A percentile compares a stretch with the other conserved stretches of the same genome.
phyloP scores from a whole-genome alignment of 2,329 filamentous ascomycete genomes.

The Colletotrichum godetiae region DNA sequence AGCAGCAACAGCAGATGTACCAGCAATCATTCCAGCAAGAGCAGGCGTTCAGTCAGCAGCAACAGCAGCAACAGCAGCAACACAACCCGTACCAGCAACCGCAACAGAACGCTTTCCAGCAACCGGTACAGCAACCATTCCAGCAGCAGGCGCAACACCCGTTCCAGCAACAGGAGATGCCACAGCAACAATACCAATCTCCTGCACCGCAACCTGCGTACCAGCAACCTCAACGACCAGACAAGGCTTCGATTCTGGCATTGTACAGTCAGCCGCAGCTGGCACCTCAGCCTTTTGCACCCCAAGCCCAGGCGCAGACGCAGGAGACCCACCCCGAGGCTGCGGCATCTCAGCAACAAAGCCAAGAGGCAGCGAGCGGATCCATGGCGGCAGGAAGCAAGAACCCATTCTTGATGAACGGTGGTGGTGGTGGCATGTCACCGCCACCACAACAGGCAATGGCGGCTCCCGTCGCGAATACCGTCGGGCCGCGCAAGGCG shows the following conservation, averaged over 20 bases:
- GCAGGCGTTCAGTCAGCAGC: constrained; percentile 39
- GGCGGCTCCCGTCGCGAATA: constrained; percentile 21
- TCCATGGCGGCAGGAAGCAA: constrained; percentile 54
- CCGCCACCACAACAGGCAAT: constrained; percentile 35
- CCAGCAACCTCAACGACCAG: constrained; percentile 59
- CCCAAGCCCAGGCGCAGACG: constrained; percentile 40
- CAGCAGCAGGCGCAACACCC: constrained; percentile 42
- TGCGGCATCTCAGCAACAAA: constrained; percentile 33
- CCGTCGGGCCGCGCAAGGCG: constrained; percentile 37
- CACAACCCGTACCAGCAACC: constrained; percentile 41
- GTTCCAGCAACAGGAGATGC: constrained; percentile 39
- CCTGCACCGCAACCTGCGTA: constrained; percentile 45
- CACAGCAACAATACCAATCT: constrained; percentile 40
- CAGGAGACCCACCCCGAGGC: constrained; percentile 22
- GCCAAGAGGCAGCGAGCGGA: constrained; percentile 1
- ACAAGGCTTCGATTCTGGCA: constrained; percentile 81
- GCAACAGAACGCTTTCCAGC: constrained; percentile 40
- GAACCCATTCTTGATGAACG: constrained; percentile 67
- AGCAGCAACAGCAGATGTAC: constrained; percentile 33
- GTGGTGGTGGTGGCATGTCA: constrained; percentile 14
- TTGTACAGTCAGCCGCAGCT: constrained; percentile 74
- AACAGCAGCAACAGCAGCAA: constrained; percentile 29
- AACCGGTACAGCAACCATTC: constrained; percentile 40
- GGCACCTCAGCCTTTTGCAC: constrained; percentile 52
- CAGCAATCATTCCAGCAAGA: constrained; percentile 40